Conservation (phyloP, 1,284 basidiomycete genomes). For the Vanrija sp. region DNA sequence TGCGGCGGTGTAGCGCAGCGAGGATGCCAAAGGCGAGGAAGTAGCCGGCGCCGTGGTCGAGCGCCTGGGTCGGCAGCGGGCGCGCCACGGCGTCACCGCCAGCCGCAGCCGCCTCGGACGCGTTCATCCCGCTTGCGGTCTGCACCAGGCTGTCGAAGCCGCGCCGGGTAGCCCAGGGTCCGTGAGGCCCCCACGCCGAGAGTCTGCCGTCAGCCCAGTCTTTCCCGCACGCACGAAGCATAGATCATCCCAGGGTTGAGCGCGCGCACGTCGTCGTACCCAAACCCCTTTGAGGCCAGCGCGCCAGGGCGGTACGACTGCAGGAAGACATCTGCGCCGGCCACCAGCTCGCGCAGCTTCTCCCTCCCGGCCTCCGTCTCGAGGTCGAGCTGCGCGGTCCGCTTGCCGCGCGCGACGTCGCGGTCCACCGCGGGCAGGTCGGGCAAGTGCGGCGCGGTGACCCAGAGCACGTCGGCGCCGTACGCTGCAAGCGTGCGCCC, state of each 20-base stretch:
- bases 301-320: slow-evolving; percentile 62
- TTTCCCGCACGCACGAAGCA: slow-evolving; percentile 46
- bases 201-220: slow-evolving; percentile 26
- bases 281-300: slow-evolving; percentile 48
- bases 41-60: slow-evolving; percentile 62
- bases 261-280: slow-evolving; percentile 39
- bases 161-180: slow-evolving; percentile 58
- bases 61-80: slow-evolving; percentile 56
- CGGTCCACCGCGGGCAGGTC: slow-evolving; percentile 57
- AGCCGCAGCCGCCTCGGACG: slow-evolving; percentile 57
- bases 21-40: slow-evolving; percentile 60
- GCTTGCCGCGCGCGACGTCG: slow-evolving; percentile 64
- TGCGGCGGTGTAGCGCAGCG: slow-evolving; percentile 50
- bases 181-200: slow-evolving; percentile 57
- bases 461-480: slow-evolving; percentile 60
- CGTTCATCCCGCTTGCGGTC: slow-evolving; percentile 62
- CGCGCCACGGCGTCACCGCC: slow-evolving; percentile 47
- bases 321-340: slow-evolving; percentile 60
- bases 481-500: slow-evolving; percentile 42
- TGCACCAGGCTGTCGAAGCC: slow-evolving; percentile 67
- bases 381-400: slow-evolving; percentile 61
- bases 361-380: slow-evolving; percentile 39
- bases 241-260: slow-evolving; percentile 57
- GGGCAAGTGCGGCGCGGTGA: slow-evolving; percentile 60
- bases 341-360: slow-evolving; percentile 49